These are phyloP conservation scores for Dioszegia crocea DNA, from an alignment of 768 basidiomycete species.

Conservation along the genomic window DNA sequence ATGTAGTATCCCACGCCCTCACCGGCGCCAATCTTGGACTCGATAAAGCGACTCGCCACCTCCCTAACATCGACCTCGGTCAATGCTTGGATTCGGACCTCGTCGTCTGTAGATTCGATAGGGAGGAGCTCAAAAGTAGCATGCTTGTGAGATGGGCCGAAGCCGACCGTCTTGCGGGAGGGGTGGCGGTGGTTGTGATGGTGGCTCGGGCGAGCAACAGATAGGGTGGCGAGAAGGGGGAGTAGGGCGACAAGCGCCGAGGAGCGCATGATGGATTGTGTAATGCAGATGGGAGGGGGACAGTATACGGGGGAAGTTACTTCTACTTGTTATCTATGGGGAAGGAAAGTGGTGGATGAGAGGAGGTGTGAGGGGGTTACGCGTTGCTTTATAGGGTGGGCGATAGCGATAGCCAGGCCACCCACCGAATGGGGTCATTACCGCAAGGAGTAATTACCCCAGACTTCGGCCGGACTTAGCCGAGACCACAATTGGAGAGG, in stretches of 20 bases:
- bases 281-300: neutral
- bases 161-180: constrained; percentile 80
- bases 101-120: constrained; percentile 14
- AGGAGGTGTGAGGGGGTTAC: neutral
- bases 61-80: constrained; percentile 23
- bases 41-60: constrained; percentile 31
- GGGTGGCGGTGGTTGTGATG: constrained; percentile 12
- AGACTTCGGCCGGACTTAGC: neutral
- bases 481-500: too few relatives aligned
- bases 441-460: neutral
- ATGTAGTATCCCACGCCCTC: constrained; percentile 44
- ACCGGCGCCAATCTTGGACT: constrained; percentile 18
- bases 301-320: neutral
- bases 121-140: constrained; percentile 52
- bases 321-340: neutral
- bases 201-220: constrained; percentile 18
- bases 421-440: neutral
- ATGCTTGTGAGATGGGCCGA: constrained; percentile 75
- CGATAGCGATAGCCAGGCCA: neutral
- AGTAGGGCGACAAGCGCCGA: constrained; percentile 44
- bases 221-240: constrained; percentile 41
- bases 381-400: neutral
- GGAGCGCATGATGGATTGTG: constrained; percentile 37
- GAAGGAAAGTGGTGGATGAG: neutral
- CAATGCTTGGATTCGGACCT: neutral